A percentile compares a stretch with the other conserved stretches of the same genome.
Evolutionary conservation across 352 stramenopile species (phyloP).

Genomic region (Globisporangium solare): DNA sequence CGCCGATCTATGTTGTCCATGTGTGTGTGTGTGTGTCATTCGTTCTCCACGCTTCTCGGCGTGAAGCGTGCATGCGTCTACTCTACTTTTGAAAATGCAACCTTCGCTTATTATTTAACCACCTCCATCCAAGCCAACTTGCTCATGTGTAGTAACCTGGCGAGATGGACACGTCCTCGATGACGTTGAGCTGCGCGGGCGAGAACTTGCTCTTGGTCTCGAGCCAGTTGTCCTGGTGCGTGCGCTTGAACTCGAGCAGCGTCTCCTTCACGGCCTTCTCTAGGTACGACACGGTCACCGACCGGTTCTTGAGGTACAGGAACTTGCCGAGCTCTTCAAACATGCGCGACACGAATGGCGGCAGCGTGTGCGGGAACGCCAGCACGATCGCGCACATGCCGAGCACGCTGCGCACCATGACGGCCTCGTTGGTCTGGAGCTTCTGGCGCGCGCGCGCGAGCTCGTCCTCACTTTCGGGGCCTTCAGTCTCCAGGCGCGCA

Average conservation of each 20-base stretch:
- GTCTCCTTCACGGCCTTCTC: slow-evolving; percentile 75
- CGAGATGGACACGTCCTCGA: slow-evolving; percentile 74
- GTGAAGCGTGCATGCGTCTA: no score
- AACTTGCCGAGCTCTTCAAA: slow-evolving; percentile 72
- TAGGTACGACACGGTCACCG: slow-evolving; percentile 56
- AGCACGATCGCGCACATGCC: slow-evolving; percentile 67
- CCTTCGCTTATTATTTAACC: no score
- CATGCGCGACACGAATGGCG: slow-evolving; percentile 55
- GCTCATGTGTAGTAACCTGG: slow-evolving; percentile 66
- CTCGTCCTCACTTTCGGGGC: slow-evolving; percentile 16
- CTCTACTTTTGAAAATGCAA: no score
- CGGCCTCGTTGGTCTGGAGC: slow-evolving; percentile 39
- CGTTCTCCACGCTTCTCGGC: no score
- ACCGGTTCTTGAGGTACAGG: slow-evolving; percentile 60
- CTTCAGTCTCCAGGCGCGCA: slow-evolving; percentile 33
- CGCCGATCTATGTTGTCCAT: no score
- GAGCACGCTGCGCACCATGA: slow-evolving; percentile 63
- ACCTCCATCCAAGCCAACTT: neutral
- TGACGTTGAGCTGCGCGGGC: slow-evolving; percentile 54
- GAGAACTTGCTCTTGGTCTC: slow-evolving; percentile 67
- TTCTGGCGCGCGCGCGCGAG: slow-evolving; percentile 29
- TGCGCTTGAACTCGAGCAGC: slow-evolving; percentile 79
- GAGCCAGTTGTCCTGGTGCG: slow-evolving; percentile 80
- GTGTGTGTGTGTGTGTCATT: no score
- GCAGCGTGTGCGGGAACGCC: slow-evolving; percentile 74